Conservation (phyloP, 768 basidiomycete species). For the Phanerochaete carnosa region DNA sequence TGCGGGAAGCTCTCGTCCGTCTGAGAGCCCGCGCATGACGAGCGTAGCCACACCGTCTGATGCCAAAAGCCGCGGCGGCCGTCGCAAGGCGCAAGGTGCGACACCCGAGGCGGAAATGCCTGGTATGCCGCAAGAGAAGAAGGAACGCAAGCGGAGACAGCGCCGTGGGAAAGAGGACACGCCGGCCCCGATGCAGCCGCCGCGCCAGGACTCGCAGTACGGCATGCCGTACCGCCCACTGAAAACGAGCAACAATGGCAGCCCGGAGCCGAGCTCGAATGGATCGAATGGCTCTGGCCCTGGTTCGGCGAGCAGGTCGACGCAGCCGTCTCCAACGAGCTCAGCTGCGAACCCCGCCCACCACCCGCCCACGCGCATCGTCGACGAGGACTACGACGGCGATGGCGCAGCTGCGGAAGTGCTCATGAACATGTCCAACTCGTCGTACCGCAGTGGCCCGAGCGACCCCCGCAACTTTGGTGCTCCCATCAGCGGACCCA, state of each 20-base stretch:
- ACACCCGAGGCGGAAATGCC: slow-evolving; percentile 41
- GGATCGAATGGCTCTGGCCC: slow-evolving; percentile 59
- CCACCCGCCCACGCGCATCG: slow-evolving; percentile 58
- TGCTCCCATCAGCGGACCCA: slow-evolving; percentile 9
- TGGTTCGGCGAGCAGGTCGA: slow-evolving; percentile 47
- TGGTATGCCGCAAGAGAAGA: slow-evolving; percentile 50
- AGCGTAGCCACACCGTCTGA: not conserved
- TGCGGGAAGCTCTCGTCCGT: slow-evolving; percentile 39
- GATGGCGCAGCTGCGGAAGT: slow-evolving; percentile 69
- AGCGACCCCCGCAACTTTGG: slow-evolving; percentile 18
- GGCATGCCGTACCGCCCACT: slow-evolving; percentile 13
- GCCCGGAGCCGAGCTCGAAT: slow-evolving; percentile 57
- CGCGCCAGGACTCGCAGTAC: slow-evolving; percentile 20
- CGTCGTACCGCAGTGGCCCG: slow-evolving; percentile 19
- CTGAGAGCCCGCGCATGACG: slow-evolving; percentile 50
- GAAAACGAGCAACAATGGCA: slow-evolving; percentile 35
- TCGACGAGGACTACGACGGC: slow-evolving; percentile 96
- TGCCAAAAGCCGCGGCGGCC: slow-evolving; percentile 1
- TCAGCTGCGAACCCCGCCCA: slow-evolving; percentile 55
- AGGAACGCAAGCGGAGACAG: slow-evolving; percentile 52
- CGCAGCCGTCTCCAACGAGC: slow-evolving; percentile 71
- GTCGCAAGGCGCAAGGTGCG: slow-evolving; percentile 23
- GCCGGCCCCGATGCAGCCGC: slow-evolving; percentile 13
- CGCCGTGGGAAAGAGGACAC: slow-evolving; percentile 37
- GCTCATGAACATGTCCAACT: slow-evolving; percentile 57